A percentile compares a stretch with the other conserved stretches of the same genome.
Evolutionary conservation across 352 stramenopile genomes (phyloP).

Genomic region (Globisporangium alternatum): DNA sequence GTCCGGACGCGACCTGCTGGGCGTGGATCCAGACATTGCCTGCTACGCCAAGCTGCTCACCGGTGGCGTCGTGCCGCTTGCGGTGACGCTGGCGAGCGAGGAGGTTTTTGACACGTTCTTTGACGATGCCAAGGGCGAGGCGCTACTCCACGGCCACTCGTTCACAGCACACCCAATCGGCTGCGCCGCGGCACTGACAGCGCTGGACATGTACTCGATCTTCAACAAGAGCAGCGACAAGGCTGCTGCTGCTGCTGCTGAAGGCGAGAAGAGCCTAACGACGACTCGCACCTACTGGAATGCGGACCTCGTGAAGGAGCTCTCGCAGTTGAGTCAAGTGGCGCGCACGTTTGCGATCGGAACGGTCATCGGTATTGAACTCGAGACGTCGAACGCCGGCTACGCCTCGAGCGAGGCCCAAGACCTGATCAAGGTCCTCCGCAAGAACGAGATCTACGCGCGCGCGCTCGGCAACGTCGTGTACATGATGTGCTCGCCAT

Average conservation of each 20-base stretch:
- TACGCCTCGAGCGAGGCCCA: conserved; percentile 70
- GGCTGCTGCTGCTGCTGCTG: not conserved
- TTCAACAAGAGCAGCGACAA: conserved; percentile 26
- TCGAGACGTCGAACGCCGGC: conserved; percentile 49
- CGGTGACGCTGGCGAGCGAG: conserved; percentile 84
- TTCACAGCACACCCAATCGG: conserved; percentile 91
- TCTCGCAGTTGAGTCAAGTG: conserved; percentile 55
- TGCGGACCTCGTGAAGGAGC: conserved; percentile 29
- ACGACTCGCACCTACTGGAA: conserved; percentile 61
- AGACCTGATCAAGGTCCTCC: conserved; percentile 57
- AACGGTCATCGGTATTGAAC: conserved; percentile 74
- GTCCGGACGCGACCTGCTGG: conserved; percentile 80
- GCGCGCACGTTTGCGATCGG: conserved; percentile 71
- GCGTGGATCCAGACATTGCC: conserved; percentile 85
- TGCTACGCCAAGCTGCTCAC: conserved; percentile 92
- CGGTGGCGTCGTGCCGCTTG: conserved; percentile 84
- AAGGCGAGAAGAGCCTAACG: not conserved
- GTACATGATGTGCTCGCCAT: conserved; percentile 84
- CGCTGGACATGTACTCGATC: conserved; percentile 86
- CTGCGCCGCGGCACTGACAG: conserved; percentile 86
- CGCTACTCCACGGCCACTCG: conserved; percentile 90
- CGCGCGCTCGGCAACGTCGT: conserved; percentile 79
- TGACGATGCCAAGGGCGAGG: conserved; percentile 80
- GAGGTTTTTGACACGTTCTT: conserved; percentile 91
- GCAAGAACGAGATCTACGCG: conserved; percentile 69